These are phyloP conservation scores for Flagelloscypha sp. DNA, from an alignment of 768 basidiomycete species.

Conservation along the genomic window DNA sequence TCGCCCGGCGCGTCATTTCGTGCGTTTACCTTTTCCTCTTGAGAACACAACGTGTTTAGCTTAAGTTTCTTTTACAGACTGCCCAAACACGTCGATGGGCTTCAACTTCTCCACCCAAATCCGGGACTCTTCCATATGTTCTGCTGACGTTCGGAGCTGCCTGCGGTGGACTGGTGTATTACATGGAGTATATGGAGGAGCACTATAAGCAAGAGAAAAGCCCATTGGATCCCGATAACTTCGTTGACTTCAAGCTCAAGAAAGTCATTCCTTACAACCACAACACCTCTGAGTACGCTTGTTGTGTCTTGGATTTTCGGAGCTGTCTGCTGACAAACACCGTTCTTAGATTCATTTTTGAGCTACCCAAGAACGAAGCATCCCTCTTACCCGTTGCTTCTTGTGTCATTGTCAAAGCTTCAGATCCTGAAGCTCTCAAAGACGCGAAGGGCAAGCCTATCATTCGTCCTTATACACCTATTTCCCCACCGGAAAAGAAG, in stretches of 20 bases:
- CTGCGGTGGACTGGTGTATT: conserved; percentile 36
- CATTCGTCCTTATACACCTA: conserved; percentile 88
- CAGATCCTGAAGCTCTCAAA: conserved; percentile 53
- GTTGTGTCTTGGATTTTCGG: not conserved
- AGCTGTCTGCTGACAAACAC: not conserved
- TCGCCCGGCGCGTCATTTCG: conserved; percentile 33
- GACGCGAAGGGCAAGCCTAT: conserved; percentile 82
- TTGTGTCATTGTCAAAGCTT: conserved; percentile 69
- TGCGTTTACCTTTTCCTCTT: conserved; percentile 16
- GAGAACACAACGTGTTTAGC: conserved; percentile 5
- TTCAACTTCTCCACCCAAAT: conserved; percentile 33
- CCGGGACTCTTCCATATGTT: conserved; percentile 40
- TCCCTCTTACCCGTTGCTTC: conserved; percentile 75
- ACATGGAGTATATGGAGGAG: conserved; percentile 29
- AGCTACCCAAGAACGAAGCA: conserved; percentile 68
- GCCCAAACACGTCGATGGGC: conserved; percentile 36
- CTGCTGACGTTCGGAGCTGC: conserved; percentile 45
- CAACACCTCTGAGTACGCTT: conserved; percentile 70
- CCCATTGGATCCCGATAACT: conserved; percentile 68
- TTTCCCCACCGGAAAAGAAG: conserved; percentile 64
- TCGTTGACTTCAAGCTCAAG: conserved; percentile 75
- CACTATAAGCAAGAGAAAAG: conserved; percentile 47
- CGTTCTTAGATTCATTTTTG: conserved; percentile 60
- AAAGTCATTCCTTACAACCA: conserved; percentile 85
- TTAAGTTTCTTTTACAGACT: conserved; percentile 16